Evolutionary conservation across 768 basidiomycete species (phyloP), one percentile per base, ranked within the genome.

Genomic region (Rhizopogon sp.): DNA sequence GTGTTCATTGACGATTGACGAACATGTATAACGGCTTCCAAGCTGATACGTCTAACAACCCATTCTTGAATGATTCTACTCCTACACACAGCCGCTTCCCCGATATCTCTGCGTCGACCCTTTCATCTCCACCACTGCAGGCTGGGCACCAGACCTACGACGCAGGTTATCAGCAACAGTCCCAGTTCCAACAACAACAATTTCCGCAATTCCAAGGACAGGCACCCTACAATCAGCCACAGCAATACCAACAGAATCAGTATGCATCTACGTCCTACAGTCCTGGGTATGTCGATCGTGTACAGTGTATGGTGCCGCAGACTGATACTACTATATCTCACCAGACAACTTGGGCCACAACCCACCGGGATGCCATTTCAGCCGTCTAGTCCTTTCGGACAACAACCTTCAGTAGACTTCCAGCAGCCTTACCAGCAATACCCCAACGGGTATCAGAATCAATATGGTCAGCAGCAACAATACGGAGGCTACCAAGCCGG

Each of bases 11-110:
- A 37, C 17, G 29, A 46, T 22, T 1, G 33, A 35, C 46, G 14
- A 22, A 25, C 37, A 49, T 49, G 47, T 49, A 49, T 37, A 49
- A 37, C 35, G 37, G 47, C 14, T 49, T 49, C 22, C 47, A 37
- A 49, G 47, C 47, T 49, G 47, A 49, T 5, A 22, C 14, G n/a
- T 72, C 75, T 49, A 90, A 87, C 64, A 90, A 90, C 60, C 88
- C 88, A 0, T 90, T 90, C 70, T 71, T 83, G 62, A 73, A 77
- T 45, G 79, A 81, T 58, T 75, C 80, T 1, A 58, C 74, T 31
- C 72, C 74, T 45, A 68, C 79, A 33, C 74, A 76, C 28, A 67
- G 75, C 20, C 81, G 88, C 56, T 90, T 77, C 62, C 89, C 89
- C 37, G 85, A 86, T 65, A 74, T 91, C 62, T 75, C 74, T 39